Base-by-base conservation (phyloP, 1,284 basidiomycete genomes). In the Ustilago xerochloae region DNA sequence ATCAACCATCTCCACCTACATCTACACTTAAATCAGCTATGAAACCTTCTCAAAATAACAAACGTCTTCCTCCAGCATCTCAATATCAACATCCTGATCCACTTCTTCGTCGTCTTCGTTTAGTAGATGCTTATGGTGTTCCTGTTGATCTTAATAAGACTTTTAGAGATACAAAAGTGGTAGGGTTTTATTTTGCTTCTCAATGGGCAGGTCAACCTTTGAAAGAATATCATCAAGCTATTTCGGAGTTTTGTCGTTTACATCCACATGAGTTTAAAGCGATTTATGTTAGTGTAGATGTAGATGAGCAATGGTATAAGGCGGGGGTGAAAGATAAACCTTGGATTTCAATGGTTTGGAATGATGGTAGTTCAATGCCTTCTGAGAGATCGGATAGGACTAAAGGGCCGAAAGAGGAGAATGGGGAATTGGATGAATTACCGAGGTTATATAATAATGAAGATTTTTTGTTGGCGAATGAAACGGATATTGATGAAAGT, bases 61-160 rank as follows among this genome's bases (percentile, higher is more conserved):
- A 78, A 30, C 71, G 70, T 33, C 63, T 80, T 13, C 85, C 84
- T 1, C 77, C 77, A 0, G 36, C 76, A 0, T 77, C 78, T 29
- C 73, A 71, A 32, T 86, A 85, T 62, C 76, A 80, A 45, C 85
- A 86, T 52, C 61, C 83, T 0, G 85, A 86, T 50, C 84, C 84
- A 10, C 70, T 86, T 16, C 41, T 86, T 12, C 67, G 85, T 0
- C 58, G 85, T 0, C 63, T 86, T 18, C 74, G 85, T 18, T 70
- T 86, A 13, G 73, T 76, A 9, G 78, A 85, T 58, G 69, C 72
- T 1, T 56, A 66, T 45, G 85, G 84, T 18, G 62, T 78, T 8
- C 60, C 70, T 6, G 83, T 85, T 30, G 62, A 84, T 33, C 73
- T 86, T 30, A 50, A 68, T 38, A 45, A 51, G 8, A 70, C 74